Percentiles rank a stretch among this genome's conserved stretches.
These are phyloP conservation scores for Nitzschia palea DNA, from an alignment of 108 stramenopile genomes.

Conservation along the genomic window DNA sequence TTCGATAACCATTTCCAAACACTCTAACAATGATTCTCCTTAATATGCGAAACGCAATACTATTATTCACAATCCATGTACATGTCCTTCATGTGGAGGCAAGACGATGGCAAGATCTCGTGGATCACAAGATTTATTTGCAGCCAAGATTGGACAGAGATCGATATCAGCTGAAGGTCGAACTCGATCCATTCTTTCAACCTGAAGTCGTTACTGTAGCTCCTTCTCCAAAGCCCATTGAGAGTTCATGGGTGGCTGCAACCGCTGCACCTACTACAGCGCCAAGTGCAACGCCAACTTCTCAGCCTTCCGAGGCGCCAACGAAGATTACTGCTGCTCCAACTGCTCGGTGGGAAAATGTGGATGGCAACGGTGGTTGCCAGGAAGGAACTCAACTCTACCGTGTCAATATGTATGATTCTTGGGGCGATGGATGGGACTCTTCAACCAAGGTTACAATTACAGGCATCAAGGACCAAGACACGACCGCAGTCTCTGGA, in stretches of 20 bases:
- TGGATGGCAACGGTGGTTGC: conserved; percentile 32
- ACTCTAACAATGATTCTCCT: no score
- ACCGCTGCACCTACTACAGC: conserved; percentile 8
- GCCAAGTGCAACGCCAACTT: conserved; percentile 1
- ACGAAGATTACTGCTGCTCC: conserved; percentile 12
- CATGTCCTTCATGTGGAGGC: neutral
- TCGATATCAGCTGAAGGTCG: conserved; percentile 26
- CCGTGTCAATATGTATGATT: conserved; percentile 39
- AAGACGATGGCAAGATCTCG: conserved; percentile 16
- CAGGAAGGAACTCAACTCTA: conserved; percentile 11
- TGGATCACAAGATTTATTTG: conserved; percentile 17
- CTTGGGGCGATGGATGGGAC: conserved; percentile 43
- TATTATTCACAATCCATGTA: no score
- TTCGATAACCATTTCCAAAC: no score
- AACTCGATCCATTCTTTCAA: conserved; percentile 25
- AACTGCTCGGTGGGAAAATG: neutral
- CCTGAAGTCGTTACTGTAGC: neutral
- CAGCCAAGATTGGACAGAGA: conserved; percentile 19
- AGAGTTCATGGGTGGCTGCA: neutral
- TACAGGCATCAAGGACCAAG: conserved; percentile 19
- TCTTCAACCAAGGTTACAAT: conserved; percentile 19
- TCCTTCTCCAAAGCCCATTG: neutral
- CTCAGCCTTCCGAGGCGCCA: conserved; percentile 11
- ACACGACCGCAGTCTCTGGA: conserved; percentile 11
- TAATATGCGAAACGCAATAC: no score